Evolutionary conservation across 345 rosid species (phyloP), one percentile per base, ranked within the genome.

Genomic region (Streptanthus diversifolius): DNA sequence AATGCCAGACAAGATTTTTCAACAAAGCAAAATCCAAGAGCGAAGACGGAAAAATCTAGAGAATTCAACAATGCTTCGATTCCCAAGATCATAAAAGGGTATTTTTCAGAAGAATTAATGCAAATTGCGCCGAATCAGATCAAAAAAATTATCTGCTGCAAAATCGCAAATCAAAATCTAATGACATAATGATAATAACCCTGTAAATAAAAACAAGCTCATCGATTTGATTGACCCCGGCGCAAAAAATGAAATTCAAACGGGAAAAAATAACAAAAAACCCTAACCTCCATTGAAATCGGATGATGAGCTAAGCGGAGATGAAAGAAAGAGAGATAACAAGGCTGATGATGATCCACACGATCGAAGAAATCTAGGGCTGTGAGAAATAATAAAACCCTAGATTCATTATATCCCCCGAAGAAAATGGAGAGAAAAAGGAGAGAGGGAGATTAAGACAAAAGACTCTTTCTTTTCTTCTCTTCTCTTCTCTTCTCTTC

Each of bases 221-320:
- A 39, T 47, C 59, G 48, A 57, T 19, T 43, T n/a, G 32, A n/a
- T n/a, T n/a, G n/a, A n/a, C n/a, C n/a, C n/a, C n/a, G n/a, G n/a
- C n/a, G n/a, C n/a, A n/a, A n/a, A n/a, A 63, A 53, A 0, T 56
- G 44, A 66, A 62, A 45, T 36, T 76, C 58, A 29, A 63, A 70
- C 11, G 37, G 8, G 1, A 2, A 27, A 35, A 22, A 14, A 13
- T 25, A 30, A 30, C 33, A 1, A 66, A 54, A 65, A 77, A 64
- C 47, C 71, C 76, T 72, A 72, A 78, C 81, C 81, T 78, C 81
- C 81, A 78, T 78, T 37, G 18, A 30, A 51, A 70, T 76, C 59
- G 30, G 64, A 32, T 47, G 70, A 60, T 44, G 56, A 58, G 62
- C 51, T 45, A 49, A 25, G 1, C 36, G 36, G 11, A 56, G 62